Evolutionary conservation across 148 eudicot genomes (phyloP), one percentile per base, ranked within the genome.

Genomic region (Rhododendron ferrugineum): DNA sequence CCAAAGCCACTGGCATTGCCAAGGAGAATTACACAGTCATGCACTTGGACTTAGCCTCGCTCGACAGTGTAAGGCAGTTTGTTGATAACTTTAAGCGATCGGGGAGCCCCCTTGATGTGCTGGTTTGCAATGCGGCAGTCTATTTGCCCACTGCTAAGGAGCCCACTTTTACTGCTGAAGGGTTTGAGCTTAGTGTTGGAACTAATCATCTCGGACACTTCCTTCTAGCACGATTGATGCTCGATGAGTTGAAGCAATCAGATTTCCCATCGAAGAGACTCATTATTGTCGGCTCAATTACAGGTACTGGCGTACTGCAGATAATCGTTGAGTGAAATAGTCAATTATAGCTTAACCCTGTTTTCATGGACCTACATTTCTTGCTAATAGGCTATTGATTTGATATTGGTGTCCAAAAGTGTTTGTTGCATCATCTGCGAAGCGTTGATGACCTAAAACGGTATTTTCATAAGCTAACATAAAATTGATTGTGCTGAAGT

Each of bases 181-280:
- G 98, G 5, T 94, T 96, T 88, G 98, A 96, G 89, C 89, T 94
- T 46, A 96, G 98, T 84, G 96, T 96, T 22, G 98, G 93, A 22
- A 96, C 94, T 11, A 96, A 94, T 66, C 98, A 96, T 90, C 92
- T 96, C 3, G 98, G 98, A 0, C 98, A 96, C 80, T 96, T 94
- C 87, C 88, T 96, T 60, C 91, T 96, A 1, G 84, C 98, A 1
- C 70, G 98, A 47, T 86, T 96, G 83, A 72, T 96, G 91, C 90
- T 96, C 0, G 94, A 93, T 78, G 98, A 94, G 60, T 83, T 96
- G 85, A 89, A 90, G 73, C 84, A 93, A 76, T 96, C 98, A 1
- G 96, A 96, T 85, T 94, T 89, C 88, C 98, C 98, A 42, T 92
- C 92, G 0, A 92, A 79, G 78, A 87, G 98, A 36, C 88, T 92